phyloP scores from a whole-genome alignment of 1,284 basidiomycete genomes.

The Melampsora abietis-canadensis region DNA sequence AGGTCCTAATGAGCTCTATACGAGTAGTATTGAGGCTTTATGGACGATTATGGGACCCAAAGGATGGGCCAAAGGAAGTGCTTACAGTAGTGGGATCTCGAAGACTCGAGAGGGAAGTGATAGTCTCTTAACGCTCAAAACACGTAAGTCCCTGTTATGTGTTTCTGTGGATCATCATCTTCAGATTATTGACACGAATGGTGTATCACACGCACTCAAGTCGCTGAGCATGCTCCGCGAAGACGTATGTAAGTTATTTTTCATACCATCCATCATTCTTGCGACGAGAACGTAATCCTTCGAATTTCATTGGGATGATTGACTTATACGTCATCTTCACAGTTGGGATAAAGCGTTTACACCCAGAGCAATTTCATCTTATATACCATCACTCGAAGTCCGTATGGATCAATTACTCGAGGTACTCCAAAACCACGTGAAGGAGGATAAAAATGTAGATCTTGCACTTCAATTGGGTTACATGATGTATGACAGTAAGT shows the following conservation, averaged over 20 bases:
- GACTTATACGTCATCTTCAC: neutral
- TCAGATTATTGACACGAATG: neutral
- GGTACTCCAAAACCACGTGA: constrained; percentile 10
- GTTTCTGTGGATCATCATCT: neutral
- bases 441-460: constrained; percentile 14
- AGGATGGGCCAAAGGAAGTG: constrained; percentile 28
- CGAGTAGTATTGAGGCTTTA: constrained; percentile 31
- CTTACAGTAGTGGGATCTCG: constrained; percentile 33
- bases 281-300: too few relatives aligned
- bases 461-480: constrained; percentile 28
- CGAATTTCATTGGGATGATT: neutral
- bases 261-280: too few relatives aligned
- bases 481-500: constrained; percentile 31
- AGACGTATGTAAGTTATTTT: constrained; percentile 19
- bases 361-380: constrained; percentile 17
- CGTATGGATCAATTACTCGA: constrained; percentile 23
- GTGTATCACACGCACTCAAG: neutral
- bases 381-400: constrained; percentile 23
- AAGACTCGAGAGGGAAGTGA: constrained; percentile 19
- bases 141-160: constrained; percentile 10
- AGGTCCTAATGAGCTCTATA: constrained; percentile 38
- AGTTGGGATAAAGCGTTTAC: constrained; percentile 38
- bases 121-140: constrained; percentile 27
- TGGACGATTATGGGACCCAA: constrained; percentile 31
- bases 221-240: constrained; percentile 25